Evolutionary conservation across 148 eudicot species (phyloP), one percentile per base, ranked within the genome.

Genomic region (Chenopodium quinoa): DNA sequence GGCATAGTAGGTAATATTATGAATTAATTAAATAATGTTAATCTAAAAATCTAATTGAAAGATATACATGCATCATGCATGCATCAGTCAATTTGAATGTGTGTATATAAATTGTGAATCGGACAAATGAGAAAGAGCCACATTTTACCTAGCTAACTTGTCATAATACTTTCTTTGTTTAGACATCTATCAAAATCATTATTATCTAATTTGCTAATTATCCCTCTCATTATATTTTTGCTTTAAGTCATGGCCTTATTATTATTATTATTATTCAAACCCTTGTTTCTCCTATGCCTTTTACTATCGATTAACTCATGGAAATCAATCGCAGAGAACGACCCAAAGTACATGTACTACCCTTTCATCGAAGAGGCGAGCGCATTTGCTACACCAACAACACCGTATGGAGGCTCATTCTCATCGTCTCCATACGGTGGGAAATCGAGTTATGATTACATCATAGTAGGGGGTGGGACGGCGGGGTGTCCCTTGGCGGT

Each of bases 401-500:
- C 60, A 20, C 44, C 85, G 40, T 64, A 76, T 67, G 40, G 60
- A 29, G 52, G 44, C 22, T 40, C 73, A 13, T 73, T 25, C 56
- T 2, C 32, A 12, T 47, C 62, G 62, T 56, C 22, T 4, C 17
- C 76, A 73, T 19, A 74, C 2, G 79, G 83, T 64, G 83, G 48
- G 34, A 65, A 50, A 66, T 10, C 27, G 75, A 6, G 12, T 19
- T 94, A 91, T 79, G 98, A 95, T 64, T 95, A 96, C 84, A 96
- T 96, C 44, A 84, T 96, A 0, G 90, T 96, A 0, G 99, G 99
- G 12, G 99, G 99, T 46, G 99, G 99, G 56, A 92, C 99, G 64
- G 97, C 95, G 3, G 99, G 99, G 2, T 96, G 99, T 67, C 97
- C 99, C 0, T 76, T 96, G 20, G 93, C 98, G 0, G 91, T 95